These are phyloP conservation scores for Pythium volutum DNA, from an alignment of 352 stramenopile species.

Conservation along the genomic window DNA sequence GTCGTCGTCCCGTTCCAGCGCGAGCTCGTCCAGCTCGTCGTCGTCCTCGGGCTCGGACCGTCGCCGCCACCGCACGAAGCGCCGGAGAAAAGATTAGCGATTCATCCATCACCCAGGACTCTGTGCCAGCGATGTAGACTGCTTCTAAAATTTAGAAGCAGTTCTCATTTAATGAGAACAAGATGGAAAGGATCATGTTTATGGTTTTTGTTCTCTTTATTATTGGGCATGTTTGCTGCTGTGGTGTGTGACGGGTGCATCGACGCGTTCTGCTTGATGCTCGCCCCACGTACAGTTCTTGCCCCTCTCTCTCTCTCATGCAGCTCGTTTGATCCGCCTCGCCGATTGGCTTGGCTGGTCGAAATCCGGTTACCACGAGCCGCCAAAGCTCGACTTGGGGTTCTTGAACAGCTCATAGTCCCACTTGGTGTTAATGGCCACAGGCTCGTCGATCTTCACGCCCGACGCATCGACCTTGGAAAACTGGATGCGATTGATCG, in stretches of 20 bases:
- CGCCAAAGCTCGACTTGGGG: slow-evolving; percentile 86
- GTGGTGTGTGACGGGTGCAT: no score
- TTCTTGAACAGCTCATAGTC: slow-evolving; percentile 86
- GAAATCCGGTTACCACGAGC: slow-evolving; percentile 73
- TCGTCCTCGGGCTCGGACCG: slow-evolving; percentile 32
- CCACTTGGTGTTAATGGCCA: slow-evolving; percentile 96
- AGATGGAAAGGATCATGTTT: not conserved
- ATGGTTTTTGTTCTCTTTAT: not conserved
- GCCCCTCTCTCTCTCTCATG: not conserved
- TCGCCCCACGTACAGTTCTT: not conserved
- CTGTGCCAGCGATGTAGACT: no score
- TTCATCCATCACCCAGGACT: no score
- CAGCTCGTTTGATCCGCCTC: not conserved
- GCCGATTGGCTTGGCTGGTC: not conserved
- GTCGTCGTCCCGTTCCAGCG: slow-evolving; percentile 19
- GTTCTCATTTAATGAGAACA: not conserved
- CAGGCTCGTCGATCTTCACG: slow-evolving; percentile 91
- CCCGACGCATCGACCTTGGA: slow-evolving; percentile 91
- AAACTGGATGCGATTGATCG: slow-evolving; percentile 97
- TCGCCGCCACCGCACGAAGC: slow-evolving; percentile 34
- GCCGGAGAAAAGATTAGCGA: slow-evolving; percentile 39
- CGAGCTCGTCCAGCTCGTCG: slow-evolving; percentile 30
- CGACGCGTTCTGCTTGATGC: no score
- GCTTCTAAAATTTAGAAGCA: no score
- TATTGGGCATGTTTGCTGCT: not conserved